Conservation (phyloP, 768 basidiomycete genomes). For the Cubamyces lactineus region DNA sequence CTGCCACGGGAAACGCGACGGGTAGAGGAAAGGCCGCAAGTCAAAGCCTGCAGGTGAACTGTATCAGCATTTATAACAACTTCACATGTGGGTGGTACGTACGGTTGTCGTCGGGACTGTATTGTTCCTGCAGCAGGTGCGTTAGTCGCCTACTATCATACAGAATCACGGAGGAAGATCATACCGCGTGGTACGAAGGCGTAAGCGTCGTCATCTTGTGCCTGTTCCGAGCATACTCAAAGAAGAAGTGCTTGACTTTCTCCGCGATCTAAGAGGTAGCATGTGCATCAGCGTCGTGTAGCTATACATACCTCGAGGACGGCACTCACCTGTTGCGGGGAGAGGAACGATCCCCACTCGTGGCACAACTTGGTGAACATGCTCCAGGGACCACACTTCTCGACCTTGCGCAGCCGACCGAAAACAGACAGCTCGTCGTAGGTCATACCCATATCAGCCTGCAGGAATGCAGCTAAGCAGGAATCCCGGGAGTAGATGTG, state of each 20-base stretch:
- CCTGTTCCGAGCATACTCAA: conserved; percentile 92
- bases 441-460: conserved; percentile 99
- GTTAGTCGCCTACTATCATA: background rate
- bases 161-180: conserved; percentile 35
- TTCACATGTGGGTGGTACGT: conserved; percentile 34
- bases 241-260: conserved; percentile 97
- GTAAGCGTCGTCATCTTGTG: conserved; percentile 99
- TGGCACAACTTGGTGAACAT: conserved; percentile 95
- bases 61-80: conserved; percentile 22
- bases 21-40: conserved; percentile 94
- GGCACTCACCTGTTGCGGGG: conserved; percentile 71
- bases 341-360: conserved; percentile 88
- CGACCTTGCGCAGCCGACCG: conserved; percentile 91
- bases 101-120: conserved; percentile 97
- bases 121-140: conserved; percentile 69
- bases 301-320: too few species aligned
- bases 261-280: conserved; percentile 73
- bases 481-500: background rate
- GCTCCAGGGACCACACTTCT: conserved; percentile 97
- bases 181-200: conserved; percentile 89
- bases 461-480: background rate
- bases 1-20: conserved; percentile 94
- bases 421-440: conserved; percentile 96
- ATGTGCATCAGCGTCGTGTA: too few species aligned
- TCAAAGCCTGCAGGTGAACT: conserved; percentile 72